A percentile compares a stretch with the other conserved stretches of the same genome.
Evolutionary conservation across 108 stramenopile genomes (phyloP).

Genomic region (Mediolabrus comicus): DNA sequence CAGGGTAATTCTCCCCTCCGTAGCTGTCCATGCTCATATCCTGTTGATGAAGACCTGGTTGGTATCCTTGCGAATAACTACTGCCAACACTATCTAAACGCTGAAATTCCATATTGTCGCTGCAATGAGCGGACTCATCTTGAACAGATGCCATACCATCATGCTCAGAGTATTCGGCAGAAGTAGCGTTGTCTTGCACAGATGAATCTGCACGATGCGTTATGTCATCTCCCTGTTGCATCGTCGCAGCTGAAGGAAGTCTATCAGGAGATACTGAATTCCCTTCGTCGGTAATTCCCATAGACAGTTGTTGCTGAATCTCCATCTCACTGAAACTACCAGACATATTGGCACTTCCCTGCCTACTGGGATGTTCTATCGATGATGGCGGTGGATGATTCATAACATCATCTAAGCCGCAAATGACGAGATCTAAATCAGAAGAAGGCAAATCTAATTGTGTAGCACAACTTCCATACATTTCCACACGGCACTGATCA

Average conservation of each 20-base stretch:
- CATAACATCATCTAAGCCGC: constrained; percentile 55
- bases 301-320: background rate
- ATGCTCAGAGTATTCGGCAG: background rate
- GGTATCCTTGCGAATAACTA: background rate
- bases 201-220: background rate
- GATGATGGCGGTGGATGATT: constrained; percentile 2
- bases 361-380: background rate
- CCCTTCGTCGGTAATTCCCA: background rate
- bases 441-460: constrained; percentile 83
- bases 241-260: background rate
- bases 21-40: constrained; percentile 2
- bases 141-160: background rate
- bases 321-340: background rate
- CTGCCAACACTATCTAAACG: background rate
- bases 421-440: constrained; percentile 87
- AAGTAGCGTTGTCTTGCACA: background rate
- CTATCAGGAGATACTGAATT: background rate
- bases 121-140: background rate
- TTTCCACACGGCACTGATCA: constrained; percentile 65
- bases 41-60: background rate
- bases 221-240: background rate
- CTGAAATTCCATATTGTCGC: background rate
- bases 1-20: constrained; percentile 8
- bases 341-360: constrained; percentile 2
- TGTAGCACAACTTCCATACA: constrained; percentile 89